Evolutionary conservation across 1,284 basidiomycete species (phyloP).

Genomic region (Amylostereum chailletii): DNA sequence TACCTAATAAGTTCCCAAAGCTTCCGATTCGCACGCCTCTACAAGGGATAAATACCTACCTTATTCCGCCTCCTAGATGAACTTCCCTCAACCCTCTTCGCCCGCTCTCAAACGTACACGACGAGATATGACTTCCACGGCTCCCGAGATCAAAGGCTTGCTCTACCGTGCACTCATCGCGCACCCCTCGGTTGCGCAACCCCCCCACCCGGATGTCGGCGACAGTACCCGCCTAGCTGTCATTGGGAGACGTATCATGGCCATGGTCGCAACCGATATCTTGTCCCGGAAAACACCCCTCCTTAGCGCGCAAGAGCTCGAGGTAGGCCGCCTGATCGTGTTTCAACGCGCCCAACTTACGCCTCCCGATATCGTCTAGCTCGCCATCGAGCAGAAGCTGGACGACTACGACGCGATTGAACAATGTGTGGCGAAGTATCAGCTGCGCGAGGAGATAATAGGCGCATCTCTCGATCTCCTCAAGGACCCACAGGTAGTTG

Average conservation of each 20-base stretch:
- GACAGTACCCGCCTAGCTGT: slow-evolving; percentile 52
- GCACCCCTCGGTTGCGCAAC: slow-evolving; percentile 51
- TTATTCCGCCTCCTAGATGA: neutral
- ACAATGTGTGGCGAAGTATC: slow-evolving; percentile 51
- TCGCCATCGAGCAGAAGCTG: slow-evolving; percentile 26
- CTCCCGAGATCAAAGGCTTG: slow-evolving; percentile 39
- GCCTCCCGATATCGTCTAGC: slow-evolving; percentile 18
- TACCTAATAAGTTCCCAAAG: no score
- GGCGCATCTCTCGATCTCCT: slow-evolving; percentile 27
- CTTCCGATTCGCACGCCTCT: no score
- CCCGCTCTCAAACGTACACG: slow-evolving; percentile 16
- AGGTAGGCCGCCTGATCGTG: slow-evolving; percentile 27
- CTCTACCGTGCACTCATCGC: slow-evolving; percentile 58
- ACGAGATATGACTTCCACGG: slow-evolving; percentile 25
- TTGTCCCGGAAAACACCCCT: slow-evolving; percentile 50
- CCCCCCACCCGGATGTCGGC: slow-evolving; percentile 33
- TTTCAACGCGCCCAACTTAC: neutral
- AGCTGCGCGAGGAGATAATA: slow-evolving; percentile 47
- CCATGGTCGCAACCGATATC: slow-evolving; percentile 37
- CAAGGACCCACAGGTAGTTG: no score
- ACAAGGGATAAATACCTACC: no score
- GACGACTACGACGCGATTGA: slow-evolving; percentile 35
- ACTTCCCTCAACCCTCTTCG: neutral
- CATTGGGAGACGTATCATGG: slow-evolving; percentile 45
- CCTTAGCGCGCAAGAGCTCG: slow-evolving; percentile 37